A percentile compares a stretch with the other conserved stretches of the same genome.
Conservation (phyloP, 108 stramenopile species). For the Hondaea fermentalgiana region DNA sequence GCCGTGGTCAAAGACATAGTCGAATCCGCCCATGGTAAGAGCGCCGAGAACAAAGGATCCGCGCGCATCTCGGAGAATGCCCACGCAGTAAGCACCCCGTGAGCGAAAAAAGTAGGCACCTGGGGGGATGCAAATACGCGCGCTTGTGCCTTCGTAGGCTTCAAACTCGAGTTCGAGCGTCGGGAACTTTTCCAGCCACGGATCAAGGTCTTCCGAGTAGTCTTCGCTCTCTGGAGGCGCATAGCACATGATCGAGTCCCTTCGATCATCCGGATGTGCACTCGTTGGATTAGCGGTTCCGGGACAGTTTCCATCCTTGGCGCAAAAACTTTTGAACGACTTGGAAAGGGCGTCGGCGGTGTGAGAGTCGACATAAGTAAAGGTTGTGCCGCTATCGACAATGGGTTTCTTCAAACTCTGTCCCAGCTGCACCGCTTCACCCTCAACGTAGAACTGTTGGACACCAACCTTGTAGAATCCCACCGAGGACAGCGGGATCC, state of each 20-base stretch:
- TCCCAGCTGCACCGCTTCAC: neutral
- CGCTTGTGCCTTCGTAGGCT: neutral
- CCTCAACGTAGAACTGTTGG: neutral
- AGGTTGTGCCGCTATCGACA: neutral
- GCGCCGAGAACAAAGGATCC: neutral
- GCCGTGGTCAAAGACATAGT: neutral
- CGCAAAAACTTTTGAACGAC: neutral
- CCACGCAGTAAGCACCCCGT: neutral
- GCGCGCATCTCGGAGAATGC: neutral
- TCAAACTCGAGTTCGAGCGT: neutral
- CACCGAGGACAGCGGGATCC: neutral
- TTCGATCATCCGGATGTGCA: neutral
- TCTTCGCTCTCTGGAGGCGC: neutral
- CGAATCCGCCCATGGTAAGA: neutral
- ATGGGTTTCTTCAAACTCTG: neutral
- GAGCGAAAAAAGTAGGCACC: neutral
- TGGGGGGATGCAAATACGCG: neutral
- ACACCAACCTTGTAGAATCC: neutral
- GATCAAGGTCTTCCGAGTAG: neutral
- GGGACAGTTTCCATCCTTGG: neutral
- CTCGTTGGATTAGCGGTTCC: neutral
- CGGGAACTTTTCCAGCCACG: neutral
- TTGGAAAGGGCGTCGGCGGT: neutral
- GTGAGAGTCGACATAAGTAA: neutral
- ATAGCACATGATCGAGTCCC: conserved; percentile 2